Conservation (phyloP, 163 green algal species). For the Chlorella variabilis region DNA sequence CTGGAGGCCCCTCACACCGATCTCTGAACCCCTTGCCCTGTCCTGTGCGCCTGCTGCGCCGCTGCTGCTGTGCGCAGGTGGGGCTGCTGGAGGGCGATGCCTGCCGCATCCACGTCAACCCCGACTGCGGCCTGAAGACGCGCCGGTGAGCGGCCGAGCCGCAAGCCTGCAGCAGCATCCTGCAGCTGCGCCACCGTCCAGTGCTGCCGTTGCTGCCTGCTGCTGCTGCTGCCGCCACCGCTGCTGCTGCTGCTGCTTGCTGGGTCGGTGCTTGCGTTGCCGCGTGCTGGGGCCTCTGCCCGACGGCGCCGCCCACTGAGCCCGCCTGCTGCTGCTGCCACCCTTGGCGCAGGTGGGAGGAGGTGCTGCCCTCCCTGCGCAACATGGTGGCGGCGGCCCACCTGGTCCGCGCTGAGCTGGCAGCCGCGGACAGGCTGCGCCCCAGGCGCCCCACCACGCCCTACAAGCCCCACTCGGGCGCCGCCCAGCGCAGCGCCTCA, state of each 20-base stretch:
- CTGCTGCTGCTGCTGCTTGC: no score
- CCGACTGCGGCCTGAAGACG: slow-evolving; percentile 95
- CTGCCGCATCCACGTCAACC: slow-evolving; percentile 84
- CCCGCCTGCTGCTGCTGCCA: no score
- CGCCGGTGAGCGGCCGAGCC: slow-evolving; percentile 63
- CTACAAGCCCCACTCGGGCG: not conserved
- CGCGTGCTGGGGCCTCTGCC: no score
- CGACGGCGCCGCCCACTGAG: no score
- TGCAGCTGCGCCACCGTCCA: not conserved
- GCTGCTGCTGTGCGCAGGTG: slow-evolving; percentile 37
- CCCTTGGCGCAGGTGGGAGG: slow-evolving; percentile 59
- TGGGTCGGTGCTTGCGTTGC: no score
- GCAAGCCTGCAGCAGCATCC: not conserved
- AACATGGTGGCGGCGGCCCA: slow-evolving; percentile 91
- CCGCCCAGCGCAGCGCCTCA: no score
- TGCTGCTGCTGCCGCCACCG: no score
- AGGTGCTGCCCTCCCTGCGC: slow-evolving; percentile 82
- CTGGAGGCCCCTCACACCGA: no score
- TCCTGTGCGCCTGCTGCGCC: no score
- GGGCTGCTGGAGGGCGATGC: slow-evolving; percentile 66
- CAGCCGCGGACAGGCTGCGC: not conserved
- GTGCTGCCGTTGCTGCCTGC: not conserved
- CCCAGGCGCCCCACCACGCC: not conserved
- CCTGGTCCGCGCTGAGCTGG: slow-evolving; percentile 28
- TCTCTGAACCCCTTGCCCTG: no score